A percentile compares a stretch with the other conserved stretches of the same genome.
Evolutionary conservation across 345 rosid genomes (phyloP).

Genomic region (Lagerstroemia speciosa): DNA sequence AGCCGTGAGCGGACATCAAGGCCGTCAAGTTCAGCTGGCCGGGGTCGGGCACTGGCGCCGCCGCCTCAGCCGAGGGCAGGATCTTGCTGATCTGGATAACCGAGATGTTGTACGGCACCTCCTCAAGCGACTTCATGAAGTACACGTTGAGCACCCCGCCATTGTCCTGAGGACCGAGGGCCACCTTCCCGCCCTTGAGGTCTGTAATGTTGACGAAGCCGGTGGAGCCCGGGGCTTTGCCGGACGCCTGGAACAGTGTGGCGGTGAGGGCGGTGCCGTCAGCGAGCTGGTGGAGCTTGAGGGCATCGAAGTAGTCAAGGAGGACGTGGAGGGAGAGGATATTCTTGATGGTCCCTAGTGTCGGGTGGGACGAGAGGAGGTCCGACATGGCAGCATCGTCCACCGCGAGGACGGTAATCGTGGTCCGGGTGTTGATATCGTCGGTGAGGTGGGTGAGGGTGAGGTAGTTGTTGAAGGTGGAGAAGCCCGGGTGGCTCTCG

Average conservation of each 20-base stretch:
- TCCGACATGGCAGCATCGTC: slow-evolving; percentile 72
- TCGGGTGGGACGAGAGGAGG: slow-evolving; percentile 47
- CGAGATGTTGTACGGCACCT: slow-evolving; percentile 79
- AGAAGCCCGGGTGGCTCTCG: slow-evolving; percentile 53
- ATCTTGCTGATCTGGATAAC: slow-evolving; percentile 73
- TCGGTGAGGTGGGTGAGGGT: slow-evolving; percentile 70
- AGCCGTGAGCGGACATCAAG: slow-evolving; percentile 86
- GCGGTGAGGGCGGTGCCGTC: slow-evolving; percentile 84
- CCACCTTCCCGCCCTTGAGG: slow-evolving; percentile 81
- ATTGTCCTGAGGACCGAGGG: slow-evolving; percentile 53
- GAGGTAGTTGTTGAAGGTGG: slow-evolving; percentile 83
- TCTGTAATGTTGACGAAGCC: slow-evolving; percentile 93
- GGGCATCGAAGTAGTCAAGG: slow-evolving; percentile 85
- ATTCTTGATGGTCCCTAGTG: slow-evolving; percentile 68
- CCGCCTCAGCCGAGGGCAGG: slow-evolving; percentile 61
- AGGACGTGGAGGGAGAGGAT: slow-evolving; percentile 87
- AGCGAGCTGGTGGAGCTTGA: slow-evolving; percentile 88
- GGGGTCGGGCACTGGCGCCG: slow-evolving; percentile 82
- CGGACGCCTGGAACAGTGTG: slow-evolving; percentile 89
- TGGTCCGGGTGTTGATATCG: slow-evolving; percentile 74
- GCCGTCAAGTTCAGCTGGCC: slow-evolving; percentile 55
- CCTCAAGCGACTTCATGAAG: slow-evolving; percentile 66
- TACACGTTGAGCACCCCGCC: slow-evolving; percentile 43
- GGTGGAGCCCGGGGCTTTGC: slow-evolving; percentile 67
- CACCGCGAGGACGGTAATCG: slow-evolving; percentile 83